These are phyloP conservation scores for Omphalea diandra DNA, from an alignment of 441 rosid genomes.

Conservation along the genomic window DNA sequence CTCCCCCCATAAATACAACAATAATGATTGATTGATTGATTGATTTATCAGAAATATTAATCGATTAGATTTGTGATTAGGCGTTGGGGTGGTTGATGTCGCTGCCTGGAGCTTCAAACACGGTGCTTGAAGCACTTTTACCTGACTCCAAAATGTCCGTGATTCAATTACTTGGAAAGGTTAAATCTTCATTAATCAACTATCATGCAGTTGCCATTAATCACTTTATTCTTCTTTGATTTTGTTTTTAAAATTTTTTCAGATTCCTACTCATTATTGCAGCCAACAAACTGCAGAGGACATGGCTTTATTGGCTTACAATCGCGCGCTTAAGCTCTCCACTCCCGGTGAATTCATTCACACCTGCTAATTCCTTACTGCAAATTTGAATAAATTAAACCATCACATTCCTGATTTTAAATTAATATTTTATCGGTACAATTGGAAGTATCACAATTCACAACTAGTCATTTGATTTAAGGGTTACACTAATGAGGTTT, in stretches of 20 bases:
- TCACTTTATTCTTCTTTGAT: background rate
- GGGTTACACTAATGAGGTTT: background rate
- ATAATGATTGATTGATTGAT: too few relatives aligned
- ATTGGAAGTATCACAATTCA: too few relatives aligned
- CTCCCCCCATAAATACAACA: background rate
- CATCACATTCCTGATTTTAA: background rate
- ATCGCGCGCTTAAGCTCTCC: constrained; percentile 85
- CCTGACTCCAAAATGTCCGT: constrained; percentile 70
- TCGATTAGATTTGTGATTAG: constrained; percentile 31
- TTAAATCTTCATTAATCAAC: constrained; percentile 27
- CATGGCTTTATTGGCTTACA: constrained; percentile 81
- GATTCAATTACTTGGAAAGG: constrained; percentile 76
- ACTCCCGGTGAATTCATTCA: constrained; percentile 48
- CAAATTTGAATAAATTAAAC: background rate
- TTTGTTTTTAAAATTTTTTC: background rate
- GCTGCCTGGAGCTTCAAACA: constrained; percentile 83
- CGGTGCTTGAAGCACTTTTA: constrained; percentile 77
- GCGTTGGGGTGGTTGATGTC: constrained; percentile 80
- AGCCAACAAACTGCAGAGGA: constrained; percentile 57
- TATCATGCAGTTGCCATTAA: background rate
- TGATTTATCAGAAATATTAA: background rate
- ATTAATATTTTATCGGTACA: too few relatives aligned
- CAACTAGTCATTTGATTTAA: too few relatives aligned
- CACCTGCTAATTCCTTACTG: too few relatives aligned
- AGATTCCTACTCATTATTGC: constrained; percentile 66